phyloP scores from a whole-genome alignment of 2,329 filamentous ascomycete species.

The Aspergillus ibericus region DNA sequence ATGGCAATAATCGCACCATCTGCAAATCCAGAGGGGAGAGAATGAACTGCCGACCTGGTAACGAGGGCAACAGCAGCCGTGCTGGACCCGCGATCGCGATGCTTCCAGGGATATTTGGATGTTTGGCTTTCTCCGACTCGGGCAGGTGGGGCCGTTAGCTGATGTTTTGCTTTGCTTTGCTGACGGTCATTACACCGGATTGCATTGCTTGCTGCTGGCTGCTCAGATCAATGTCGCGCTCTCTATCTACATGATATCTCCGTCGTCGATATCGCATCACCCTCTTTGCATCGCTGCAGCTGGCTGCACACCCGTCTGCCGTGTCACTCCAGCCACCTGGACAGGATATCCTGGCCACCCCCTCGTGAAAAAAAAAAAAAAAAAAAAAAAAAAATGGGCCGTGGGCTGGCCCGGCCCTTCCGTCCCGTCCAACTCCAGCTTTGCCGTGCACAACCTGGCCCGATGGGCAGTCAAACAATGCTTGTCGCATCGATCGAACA shows the following conservation, averaged over 20 bases:
- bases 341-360: background rate
- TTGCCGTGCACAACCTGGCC: slow-evolving; percentile 11
- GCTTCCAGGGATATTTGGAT: background rate
- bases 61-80: background rate
- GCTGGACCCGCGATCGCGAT: background rate
- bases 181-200: too few species aligned
- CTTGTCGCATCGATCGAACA: background rate
- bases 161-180: background rate
- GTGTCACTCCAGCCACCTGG: background rate
- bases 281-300: too few species aligned
- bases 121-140: background rate
- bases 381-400: background rate
- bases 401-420: slow-evolving; percentile 37
- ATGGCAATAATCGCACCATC: background rate
- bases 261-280: too few species aligned
- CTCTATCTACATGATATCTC: too few species aligned
- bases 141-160: background rate
- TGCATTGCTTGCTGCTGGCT: background rate
- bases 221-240: too few species aligned
- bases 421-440: slow-evolving; percentile 32
- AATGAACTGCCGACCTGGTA: background rate
- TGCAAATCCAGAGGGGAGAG: too few species aligned
- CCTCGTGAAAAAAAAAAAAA: background rate
- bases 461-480: background rate
- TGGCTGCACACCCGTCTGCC: background rate